Evolutionary conservation across 495 filamentous ascomycete genomes (phyloP), one percentile per base, ranked within the genome.

Genomic region (Xylaria curta): DNA sequence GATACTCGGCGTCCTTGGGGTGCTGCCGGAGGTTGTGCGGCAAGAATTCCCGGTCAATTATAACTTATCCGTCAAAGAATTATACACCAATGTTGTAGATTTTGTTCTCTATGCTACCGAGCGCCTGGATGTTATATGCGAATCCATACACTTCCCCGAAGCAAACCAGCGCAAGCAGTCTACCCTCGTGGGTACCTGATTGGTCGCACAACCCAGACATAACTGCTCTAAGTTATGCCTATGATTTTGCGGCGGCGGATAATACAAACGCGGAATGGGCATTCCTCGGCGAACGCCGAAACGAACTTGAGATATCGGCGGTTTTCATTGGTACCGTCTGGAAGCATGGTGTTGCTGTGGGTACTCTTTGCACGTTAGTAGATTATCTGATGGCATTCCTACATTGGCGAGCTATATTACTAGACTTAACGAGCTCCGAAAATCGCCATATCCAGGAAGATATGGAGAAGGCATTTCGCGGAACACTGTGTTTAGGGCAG

Each of bases 121-220:
- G 19, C 36, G 59, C 9, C 36, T 44, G 1, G 38, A 62, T 42
- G 59, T 62, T 26, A 62, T 62, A 9, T 62, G 59, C 38, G 59
- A 62, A 19, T 42, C 33, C 3, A 62, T 62, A 40, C 38, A 62
- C 28, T 62, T 44, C 12, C 12, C 59, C 38, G 36, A 62, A 42
- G 7, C 59, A 62, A 21, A 62, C 38, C n/a, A 26, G 59, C 10
- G n/a, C 24, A 36, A 15, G n/a, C 36, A 62, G 13, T 42, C 59
- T 62, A 26, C 59, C 59, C 9, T 42, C 19, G 9, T 62, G 59
- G 59, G 59, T 44, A 26, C 59, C 59, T 19, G 59, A 62, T 38
- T 62, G 36, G 38, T 44, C 59, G 7, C 33, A 24, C 12, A 42
- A 24, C 19, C 19, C 59, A 21, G 36, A 40, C 21, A 17, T 26